Evolutionary conservation across 768 basidiomycete species (phyloP).

Genomic region (Mycena belliarum): DNA sequence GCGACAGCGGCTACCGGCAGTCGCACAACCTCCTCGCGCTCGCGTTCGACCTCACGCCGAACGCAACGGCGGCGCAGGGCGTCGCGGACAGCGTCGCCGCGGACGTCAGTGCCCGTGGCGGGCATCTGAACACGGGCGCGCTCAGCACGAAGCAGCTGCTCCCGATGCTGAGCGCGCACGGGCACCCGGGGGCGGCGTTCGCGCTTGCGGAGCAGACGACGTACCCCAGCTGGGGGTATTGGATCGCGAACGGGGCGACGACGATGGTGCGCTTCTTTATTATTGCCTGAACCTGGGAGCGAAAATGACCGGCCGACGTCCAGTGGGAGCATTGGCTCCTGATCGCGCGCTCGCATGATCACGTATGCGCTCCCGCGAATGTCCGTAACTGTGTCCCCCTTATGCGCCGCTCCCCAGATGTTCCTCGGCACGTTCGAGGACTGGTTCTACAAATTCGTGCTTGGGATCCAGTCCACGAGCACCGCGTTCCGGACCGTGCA

Average conservation of each 20-base stretch:
- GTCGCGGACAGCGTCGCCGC: conserved; percentile 29
- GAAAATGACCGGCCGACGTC: background rate
- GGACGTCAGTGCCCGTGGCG: conserved; percentile 25
- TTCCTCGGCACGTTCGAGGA: conserved; percentile 36
- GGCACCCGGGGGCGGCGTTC: conserved; percentile 28
- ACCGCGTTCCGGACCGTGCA: conserved; percentile 28
- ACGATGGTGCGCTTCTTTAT: conserved; percentile 24
- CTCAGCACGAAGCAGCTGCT: conserved; percentile 29
- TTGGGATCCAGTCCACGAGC: conserved; percentile 28
- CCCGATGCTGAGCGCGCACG: conserved; percentile 26
- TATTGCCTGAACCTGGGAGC: too few relatives aligned
- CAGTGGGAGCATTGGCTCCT: conserved; percentile 35
- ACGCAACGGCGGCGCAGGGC: conserved; percentile 22
- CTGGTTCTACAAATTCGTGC: conserved; percentile 32
- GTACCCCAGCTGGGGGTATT: conserved; percentile 33
- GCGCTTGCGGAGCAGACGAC: conserved; percentile 30
- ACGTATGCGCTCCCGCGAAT: conserved; percentile 25
- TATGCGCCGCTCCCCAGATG: too few relatives aligned
- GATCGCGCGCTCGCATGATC: conserved; percentile 32
- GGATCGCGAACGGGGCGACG: conserved; percentile 32
- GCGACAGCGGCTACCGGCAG: conserved; percentile 31
- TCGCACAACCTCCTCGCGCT: conserved; percentile 33
- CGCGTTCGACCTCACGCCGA: conserved; percentile 26
- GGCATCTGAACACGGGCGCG: conserved; percentile 25
- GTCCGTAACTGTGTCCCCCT: too few relatives aligned